Base-by-base conservation (phyloP, 768 basidiomycete genomes). In the Lanmaoa pseudosensibilis region DNA sequence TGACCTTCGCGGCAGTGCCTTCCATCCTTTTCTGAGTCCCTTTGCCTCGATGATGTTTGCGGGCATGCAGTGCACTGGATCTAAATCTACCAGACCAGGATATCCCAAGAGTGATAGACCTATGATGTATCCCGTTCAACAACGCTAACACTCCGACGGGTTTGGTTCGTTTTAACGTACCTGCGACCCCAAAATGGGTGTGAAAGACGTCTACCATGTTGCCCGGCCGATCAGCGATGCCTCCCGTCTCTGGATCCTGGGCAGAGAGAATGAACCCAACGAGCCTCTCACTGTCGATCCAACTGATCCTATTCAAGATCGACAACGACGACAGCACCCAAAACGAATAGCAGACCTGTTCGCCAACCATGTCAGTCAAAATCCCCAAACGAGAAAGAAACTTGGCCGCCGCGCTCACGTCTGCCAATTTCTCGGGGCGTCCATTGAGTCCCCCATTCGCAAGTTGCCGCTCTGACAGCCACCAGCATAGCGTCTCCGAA, bases 131-230 rank as follows among this genome's bases (percentile, higher is more conserved):
- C 12, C 27, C 21, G 19, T 57, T 60, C 49, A 59, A 25, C 33
- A 11, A 36, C 16, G 6, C 30, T 9, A 13, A 34, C 25, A 15
- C 12, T 11, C 11, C 2, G 38, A 15, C 5, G n/a, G 5, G 25
- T 15, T 15, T 40, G 25, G 19, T 33, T 33, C 23, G 46, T 50
- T 38, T 36, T 2, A 9, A 55, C 71, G 69, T 33, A 81, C 93
- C 94, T 57, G 94, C 92, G 2, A 98, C 75, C 1, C 97, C 97
- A 61, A 99, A 99, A 12, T 80, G 72, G 0, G 96, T 98, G 66
- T 99, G 96, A 73, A 97, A 99, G n/a, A 99, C 95, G 65, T 99
- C 97, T 2, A 85, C 85, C 83, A 94, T 88, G 69, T 99, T 86
- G 0, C 92, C 94, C 1, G 93, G 92, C 43, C 97, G 77, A 71